phyloP scores from a whole-genome alignment of 208 protist genomes.

The Leishmania arabica region DNA sequence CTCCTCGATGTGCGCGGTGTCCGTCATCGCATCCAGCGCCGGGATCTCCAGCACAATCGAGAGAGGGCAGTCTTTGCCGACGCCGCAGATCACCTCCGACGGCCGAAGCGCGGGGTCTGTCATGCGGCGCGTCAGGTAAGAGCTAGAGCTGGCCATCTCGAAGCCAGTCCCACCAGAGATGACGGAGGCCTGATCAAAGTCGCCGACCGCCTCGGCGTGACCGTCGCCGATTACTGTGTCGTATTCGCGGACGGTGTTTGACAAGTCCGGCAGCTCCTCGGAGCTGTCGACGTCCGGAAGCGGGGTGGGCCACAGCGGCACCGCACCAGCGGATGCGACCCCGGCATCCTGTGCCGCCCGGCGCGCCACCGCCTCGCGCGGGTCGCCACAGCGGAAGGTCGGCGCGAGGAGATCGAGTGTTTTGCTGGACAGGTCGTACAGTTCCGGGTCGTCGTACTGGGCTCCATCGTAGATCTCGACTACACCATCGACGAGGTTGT shows the following conservation, averaged over 20 bases:
- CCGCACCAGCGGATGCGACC: neutral
- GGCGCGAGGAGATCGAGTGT: constrained; percentile 53
- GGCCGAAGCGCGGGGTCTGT: constrained; percentile 8
- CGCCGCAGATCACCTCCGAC: constrained; percentile 18
- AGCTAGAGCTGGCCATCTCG: constrained; percentile 23
- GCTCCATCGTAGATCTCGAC: constrained; percentile 71
- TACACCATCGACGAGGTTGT: constrained; percentile 53
- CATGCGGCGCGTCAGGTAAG: constrained; percentile 20
- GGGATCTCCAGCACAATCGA: constrained; percentile 79
- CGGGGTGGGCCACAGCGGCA: neutral
- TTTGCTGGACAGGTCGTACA: constrained; percentile 53
- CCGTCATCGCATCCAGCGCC: constrained; percentile 56
- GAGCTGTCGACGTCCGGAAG: constrained; percentile 21
- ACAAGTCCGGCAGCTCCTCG: constrained; percentile 18
- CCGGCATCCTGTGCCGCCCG: constrained; percentile 30
- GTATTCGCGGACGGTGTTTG: constrained; percentile 17
- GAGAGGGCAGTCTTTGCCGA: constrained; percentile 46
- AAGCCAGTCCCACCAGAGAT: constrained; percentile 26
- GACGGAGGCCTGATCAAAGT: constrained; percentile 25
- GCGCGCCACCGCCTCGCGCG: constrained; percentile 35
- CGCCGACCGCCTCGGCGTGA: constrained; percentile 5
- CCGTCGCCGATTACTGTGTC: constrained; percentile 11
- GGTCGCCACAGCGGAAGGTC: constrained; percentile 52
- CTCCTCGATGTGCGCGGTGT: constrained; percentile 68
- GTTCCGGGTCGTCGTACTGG: constrained; percentile 81